phyloP scores from a whole-genome alignment of 2,329 filamentous ascomycete genomes.

The Juglanconis juglandina region DNA sequence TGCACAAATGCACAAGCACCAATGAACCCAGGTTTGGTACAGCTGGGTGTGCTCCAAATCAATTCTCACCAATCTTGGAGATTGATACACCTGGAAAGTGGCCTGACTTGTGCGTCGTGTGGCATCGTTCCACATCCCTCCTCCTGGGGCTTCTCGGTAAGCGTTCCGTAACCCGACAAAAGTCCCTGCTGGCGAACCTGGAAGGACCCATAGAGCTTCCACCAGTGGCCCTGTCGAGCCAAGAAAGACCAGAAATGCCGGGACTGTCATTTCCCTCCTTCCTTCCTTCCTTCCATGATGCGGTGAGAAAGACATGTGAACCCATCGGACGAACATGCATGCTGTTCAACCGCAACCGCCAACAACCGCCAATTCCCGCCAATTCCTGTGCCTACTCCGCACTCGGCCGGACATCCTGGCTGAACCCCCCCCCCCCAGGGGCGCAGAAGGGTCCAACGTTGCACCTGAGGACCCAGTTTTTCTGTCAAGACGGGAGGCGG shows the following conservation, averaged over 20 bases:
- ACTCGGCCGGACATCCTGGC: background rate
- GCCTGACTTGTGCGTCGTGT: constrained; percentile 11
- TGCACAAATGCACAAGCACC: too few species aligned
- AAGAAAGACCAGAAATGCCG: background rate
- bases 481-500: constrained; percentile 16
- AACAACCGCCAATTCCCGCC: too few species aligned
- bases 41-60: background rate
- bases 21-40: background rate
- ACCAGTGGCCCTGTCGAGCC: background rate
- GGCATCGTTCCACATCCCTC: background rate
- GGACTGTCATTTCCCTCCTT: too few species aligned
- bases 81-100: constrained; percentile 1
- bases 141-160: constrained; percentile 4
- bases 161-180: background rate
- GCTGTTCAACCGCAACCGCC: background rate
- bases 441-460: background rate
- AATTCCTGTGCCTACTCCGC: too few species aligned
- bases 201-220: background rate
- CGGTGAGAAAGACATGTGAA: background rate
- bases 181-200: background rate
- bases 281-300: background rate
- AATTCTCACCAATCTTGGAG: background rate
- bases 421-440: constrained; percentile 5
- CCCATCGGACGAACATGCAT: background rate
- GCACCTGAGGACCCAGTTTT: constrained; percentile 15